Evolutionary conservation across 176 grass and related monocot species (phyloP), one percentile per base, ranked within the genome.

Genomic region (Poa pratensis): DNA sequence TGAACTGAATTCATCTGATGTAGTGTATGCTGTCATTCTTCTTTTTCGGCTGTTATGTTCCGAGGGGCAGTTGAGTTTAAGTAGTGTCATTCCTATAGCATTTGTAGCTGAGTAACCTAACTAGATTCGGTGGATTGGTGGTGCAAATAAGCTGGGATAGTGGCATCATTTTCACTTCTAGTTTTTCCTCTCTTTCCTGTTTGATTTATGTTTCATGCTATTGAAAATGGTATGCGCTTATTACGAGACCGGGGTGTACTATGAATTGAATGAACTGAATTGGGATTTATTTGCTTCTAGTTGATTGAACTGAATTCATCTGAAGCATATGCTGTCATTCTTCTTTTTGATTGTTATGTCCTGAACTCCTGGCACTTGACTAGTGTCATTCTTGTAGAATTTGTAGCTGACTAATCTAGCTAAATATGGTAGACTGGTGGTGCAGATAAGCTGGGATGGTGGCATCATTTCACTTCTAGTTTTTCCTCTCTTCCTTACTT

Each of bases 371-470:
- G 13, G 46, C 7, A 18, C 7, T 24, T 83, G 42, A 60, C 16
- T 49, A n/a, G 23, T 83, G 71, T 27, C 39, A 51, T 61, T 83
- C 40, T 62, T 28, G 28, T 48, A 58, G 23, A 35, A 37, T 5
- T 11, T 65, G 11, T 45, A 55, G 34, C 6, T 20, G 5, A 30
- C 16, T 48, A n/a, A 32, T 62, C 39, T 67, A 37, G 24, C 67
- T 64, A 45, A 15, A 69, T 69, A 77, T 53, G 42, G 1, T 73
- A 22, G 69, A 71, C 22, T 71, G 3, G 42, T 27, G 39, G 14
- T 83, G 34, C 75, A 84, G 84, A 10, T 35, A 73, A 28, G 50
- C 45, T 64, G 10, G 54, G 64, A 68, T 50, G 4, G 22, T 73
- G 43, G 22, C 42, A 9, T 48, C 23, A 30, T 50, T 84, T 84